A percentile compares a stretch with the other conserved stretches of the same genome.
phyloP scores from a whole-genome alignment of 148 eudicot genomes.

The Cornus suecica region DNA sequence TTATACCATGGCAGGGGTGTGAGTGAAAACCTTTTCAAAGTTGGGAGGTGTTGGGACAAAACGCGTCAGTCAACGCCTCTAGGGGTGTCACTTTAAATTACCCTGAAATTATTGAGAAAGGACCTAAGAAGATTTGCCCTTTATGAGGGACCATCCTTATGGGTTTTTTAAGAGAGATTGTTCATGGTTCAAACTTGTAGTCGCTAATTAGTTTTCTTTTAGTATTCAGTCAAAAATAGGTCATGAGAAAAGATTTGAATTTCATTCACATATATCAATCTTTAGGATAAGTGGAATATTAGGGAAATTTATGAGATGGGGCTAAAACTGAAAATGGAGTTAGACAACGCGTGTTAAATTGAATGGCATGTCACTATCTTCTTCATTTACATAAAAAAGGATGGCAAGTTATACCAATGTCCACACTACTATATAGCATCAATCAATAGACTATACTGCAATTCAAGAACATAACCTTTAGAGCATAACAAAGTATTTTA shows the following conservation, averaged over 20 bases:
- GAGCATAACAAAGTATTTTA: no score
- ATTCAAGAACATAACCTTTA: background rate
- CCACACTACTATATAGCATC: background rate
- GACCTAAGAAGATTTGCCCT: background rate
- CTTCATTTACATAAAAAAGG: background rate
- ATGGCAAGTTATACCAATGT: no score
- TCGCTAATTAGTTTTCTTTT: no score
- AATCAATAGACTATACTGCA: background rate
- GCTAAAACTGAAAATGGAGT: background rate
- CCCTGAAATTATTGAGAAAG: background rate
- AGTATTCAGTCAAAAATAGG: background rate
- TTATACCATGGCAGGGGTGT: no score
- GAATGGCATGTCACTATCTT: background rate
- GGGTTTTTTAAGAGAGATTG: no score
- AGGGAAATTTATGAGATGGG: background rate
- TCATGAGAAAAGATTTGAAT: background rate
- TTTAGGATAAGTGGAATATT: background rate
- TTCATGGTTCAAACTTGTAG: background rate
- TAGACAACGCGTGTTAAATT: background rate
- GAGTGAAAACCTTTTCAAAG: no score
- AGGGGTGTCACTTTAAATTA: no score
- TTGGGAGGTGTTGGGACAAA: no score
- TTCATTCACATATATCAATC: no score
- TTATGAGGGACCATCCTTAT: conserved; percentile 7
- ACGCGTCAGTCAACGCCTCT: no score